These are phyloP conservation scores for Kodamaea suecica DNA, from an alignment of 1,139 yeast genomes.

Conservation along the genomic window DNA sequence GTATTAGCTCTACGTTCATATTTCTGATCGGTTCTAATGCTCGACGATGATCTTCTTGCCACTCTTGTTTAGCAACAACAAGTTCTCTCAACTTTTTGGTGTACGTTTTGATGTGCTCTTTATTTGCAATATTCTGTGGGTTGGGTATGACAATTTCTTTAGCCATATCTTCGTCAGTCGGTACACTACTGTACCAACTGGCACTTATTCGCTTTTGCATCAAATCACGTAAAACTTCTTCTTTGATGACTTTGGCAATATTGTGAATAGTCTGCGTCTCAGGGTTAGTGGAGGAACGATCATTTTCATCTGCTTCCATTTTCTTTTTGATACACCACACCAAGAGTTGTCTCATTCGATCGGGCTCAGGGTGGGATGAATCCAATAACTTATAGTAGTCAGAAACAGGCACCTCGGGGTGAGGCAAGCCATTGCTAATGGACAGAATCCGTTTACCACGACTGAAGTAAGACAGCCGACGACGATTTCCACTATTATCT, in stretches of 20 bases:
- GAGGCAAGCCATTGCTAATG: constrained; percentile 76
- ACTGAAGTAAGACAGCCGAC: constrained; percentile 51
- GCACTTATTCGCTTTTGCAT: constrained; percentile 56
- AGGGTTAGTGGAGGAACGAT: constrained; percentile 19
- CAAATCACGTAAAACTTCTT: constrained; percentile 59
- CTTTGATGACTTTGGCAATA: constrained; percentile 63
- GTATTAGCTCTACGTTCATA: constrained; percentile 8
- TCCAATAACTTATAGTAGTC: constrained; percentile 66
- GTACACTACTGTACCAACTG: constrained; percentile 56
- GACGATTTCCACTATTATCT: constrained; percentile 11
- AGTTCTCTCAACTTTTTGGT: constrained; percentile 43
- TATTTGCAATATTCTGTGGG: constrained; percentile 15
- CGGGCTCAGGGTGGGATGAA: constrained; percentile 64
- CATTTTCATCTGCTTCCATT: constrained; percentile 37
- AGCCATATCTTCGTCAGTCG: constrained; percentile 16
- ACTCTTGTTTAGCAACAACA: constrained; percentile 45
- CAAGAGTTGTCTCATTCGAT: constrained; percentile 65
- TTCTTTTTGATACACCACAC: constrained; percentile 65
- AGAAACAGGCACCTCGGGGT: constrained; percentile 52
- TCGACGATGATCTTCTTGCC: constrained; percentile 38
- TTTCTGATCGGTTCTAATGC: constrained; percentile 20
- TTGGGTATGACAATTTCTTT: constrained; percentile 21
- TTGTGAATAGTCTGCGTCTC: constrained; percentile 43
- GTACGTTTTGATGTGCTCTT: constrained; percentile 14
- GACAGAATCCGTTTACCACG: constrained; percentile 75